phyloP scores from a whole-genome alignment of 139 green algal species.

The Choricystis sp. region DNA sequence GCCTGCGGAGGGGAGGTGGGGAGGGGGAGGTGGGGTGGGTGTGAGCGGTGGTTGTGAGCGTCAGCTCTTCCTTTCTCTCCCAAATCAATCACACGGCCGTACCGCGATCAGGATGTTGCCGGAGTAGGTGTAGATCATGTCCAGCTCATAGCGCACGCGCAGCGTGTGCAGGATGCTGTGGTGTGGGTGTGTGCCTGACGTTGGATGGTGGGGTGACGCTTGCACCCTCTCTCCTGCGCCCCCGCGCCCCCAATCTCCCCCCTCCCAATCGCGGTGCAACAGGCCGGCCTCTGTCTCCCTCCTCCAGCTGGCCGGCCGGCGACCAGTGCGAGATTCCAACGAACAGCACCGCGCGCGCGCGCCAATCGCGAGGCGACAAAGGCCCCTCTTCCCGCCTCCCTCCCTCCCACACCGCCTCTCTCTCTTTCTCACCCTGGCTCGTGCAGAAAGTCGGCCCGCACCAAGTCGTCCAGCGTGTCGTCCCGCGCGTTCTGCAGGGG shows the following conservation, averaged over 20 bases:
- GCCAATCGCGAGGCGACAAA: no score
- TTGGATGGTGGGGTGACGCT: no score
- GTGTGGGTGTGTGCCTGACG: background rate
- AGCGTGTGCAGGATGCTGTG: slow-evolving; percentile 60
- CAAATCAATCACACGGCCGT: background rate
- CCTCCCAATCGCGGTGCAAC: no score
- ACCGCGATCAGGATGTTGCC: slow-evolving; percentile 71
- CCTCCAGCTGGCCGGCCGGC: no score
- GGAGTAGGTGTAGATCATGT: slow-evolving; percentile 80
- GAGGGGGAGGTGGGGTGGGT: background rate
- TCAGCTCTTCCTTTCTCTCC: background rate
- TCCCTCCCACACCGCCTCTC: background rate
- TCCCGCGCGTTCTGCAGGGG: slow-evolving; percentile 35
- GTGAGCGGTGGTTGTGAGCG: background rate
- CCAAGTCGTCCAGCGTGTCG: slow-evolving; percentile 40
- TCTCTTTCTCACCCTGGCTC: slow-evolving; percentile 34
- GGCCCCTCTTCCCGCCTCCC: no score
- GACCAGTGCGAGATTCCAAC: no score
- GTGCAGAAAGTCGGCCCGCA: slow-evolving; percentile 37
- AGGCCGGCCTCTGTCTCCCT: no score
- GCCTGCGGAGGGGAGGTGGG: slow-evolving; percentile 14
- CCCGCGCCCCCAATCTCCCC: no score
- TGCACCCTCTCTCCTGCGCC: no score
- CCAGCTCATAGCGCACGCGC: slow-evolving; percentile 41
- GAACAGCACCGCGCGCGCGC: no score